A percentile compares a stretch with the other conserved stretches of the same genome.
phyloP scores from a whole-genome alignment of 1,284 basidiomycete species.

The Sporisorium graminicola region DNA sequence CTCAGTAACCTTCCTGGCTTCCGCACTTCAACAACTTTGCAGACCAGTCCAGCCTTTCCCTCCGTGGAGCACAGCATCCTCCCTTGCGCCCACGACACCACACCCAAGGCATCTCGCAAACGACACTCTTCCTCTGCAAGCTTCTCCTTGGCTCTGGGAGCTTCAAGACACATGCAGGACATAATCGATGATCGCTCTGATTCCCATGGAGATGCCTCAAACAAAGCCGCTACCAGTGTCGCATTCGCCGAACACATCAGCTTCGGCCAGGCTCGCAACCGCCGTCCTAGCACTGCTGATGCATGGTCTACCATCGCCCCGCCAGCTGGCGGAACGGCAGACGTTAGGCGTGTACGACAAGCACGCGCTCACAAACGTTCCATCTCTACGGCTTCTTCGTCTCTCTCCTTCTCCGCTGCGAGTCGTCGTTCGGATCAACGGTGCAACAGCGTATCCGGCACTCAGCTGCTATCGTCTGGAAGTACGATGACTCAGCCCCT shows the following conservation, averaged over 20 bases:
- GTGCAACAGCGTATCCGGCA: slow-evolving; percentile 17
- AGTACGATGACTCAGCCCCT: too few species aligned
- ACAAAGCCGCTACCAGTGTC: background rate
- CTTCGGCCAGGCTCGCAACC: background rate
- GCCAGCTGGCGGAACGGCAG: background rate
- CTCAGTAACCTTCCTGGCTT: slow-evolving; percentile 32
- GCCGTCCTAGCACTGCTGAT: background rate
- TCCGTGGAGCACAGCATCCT: background rate
- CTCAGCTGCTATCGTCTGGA: slow-evolving; percentile 11
- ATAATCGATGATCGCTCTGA: background rate
- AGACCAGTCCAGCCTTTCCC: slow-evolving; percentile 4
- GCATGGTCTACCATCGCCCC: slow-evolving; percentile 2
- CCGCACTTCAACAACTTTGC: slow-evolving; percentile 10
- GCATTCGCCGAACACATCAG: background rate
- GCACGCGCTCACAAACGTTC: slow-evolving; percentile 19
- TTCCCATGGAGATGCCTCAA: background rate
- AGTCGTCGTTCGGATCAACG: background rate
- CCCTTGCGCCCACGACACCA: slow-evolving; percentile 3
- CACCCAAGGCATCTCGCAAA: slow-evolving; percentile 25
- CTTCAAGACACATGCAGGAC: slow-evolving; percentile 3
- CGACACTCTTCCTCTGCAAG: slow-evolving; percentile 16
- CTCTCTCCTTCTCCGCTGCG: slow-evolving; percentile 11
- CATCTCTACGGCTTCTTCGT: slow-evolving; percentile 29
- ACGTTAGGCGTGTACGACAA: background rate
- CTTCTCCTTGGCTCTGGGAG: slow-evolving; percentile 8